Percentiles rank a stretch among this genome's conserved stretches.
phyloP scores from a whole-genome alignment of 768 basidiomycete genomes.

The Gelatoporia subvermispora region DNA sequence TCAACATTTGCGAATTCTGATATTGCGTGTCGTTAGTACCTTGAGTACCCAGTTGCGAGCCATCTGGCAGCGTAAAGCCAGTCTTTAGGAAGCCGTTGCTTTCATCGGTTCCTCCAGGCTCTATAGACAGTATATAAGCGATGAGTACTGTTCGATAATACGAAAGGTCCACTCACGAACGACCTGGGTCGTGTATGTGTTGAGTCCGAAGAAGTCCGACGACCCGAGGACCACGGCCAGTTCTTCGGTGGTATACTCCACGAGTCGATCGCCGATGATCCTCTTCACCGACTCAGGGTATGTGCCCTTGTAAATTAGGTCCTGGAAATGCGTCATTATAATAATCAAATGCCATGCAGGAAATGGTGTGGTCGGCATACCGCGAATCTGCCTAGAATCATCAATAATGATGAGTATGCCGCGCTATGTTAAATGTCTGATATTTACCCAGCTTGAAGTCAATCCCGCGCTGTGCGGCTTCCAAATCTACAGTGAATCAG shows the following conservation, averaged over 20 bases:
- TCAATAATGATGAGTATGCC: background rate
- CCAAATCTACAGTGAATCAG: slow-evolving; percentile 25
- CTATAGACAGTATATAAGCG: slow-evolving; percentile 23
- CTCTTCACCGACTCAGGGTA: slow-evolving; percentile 59
- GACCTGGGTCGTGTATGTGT: slow-evolving; percentile 66
- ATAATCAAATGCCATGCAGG: slow-evolving; percentile 4
- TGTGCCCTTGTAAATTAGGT: slow-evolving; percentile 67
- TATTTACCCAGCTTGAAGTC: slow-evolving; percentile 37
- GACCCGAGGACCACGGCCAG: slow-evolving; percentile 53
- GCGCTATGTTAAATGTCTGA: background rate
- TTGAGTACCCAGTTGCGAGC: slow-evolving; percentile 59
- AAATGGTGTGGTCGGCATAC: slow-evolving; percentile 19
- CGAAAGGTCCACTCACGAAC: slow-evolving; percentile 35
- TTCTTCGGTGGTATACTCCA: slow-evolving; percentile 53
- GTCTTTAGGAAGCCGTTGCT: slow-evolving; percentile 58
- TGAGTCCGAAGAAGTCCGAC: slow-evolving; percentile 71
- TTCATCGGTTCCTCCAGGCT: slow-evolving; percentile 56
- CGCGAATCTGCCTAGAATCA: slow-evolving; percentile 42
- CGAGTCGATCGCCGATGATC: slow-evolving; percentile 54
- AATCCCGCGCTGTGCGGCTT: slow-evolving; percentile 36
- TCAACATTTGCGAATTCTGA: background rate
- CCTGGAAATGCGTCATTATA: slow-evolving; percentile 27
- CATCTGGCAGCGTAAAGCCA: slow-evolving; percentile 59
- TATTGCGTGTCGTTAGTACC: slow-evolving; percentile 28
- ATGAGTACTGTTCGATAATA: no score